Base-by-base conservation (phyloP, 352 stramenopile species). In the Phytopythium mirpurense region DNA sequence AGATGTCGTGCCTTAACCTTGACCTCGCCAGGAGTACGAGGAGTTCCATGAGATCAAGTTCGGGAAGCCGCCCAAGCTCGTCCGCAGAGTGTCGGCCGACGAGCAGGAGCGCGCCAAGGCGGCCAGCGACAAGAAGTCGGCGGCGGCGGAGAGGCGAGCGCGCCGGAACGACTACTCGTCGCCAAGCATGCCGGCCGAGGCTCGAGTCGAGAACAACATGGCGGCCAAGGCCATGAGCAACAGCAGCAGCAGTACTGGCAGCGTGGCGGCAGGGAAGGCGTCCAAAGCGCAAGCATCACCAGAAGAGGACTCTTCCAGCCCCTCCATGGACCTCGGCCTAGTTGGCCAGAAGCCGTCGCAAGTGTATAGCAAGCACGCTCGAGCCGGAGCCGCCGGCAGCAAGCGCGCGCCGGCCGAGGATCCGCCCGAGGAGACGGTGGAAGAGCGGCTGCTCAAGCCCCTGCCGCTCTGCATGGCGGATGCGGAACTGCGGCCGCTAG, bases 21-120 rank as follows among this genome's bases (percentile, higher is more conserved):
- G 31, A n/a, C 2, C 11, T n/a, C n/a, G n/a, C n/a, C n/a, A 96
- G 80, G 87, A 97, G 42, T 97, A 92, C 59, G 84, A 97, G 65
- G 86, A 96, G 23, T 97, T 92, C 55, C 84, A 97, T 32, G 78
- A 96, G 60, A 89, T 97, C 56, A 96, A 95, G 63, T 96, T 96
- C 60, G 82, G 83, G 11, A 95, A 93, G 57, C 83, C 84, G 47
- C 86, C 86, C 23, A 95, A 93, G 51, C 68, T 96, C 10, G 78
- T 95, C 36, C 80, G 84, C 1, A 72, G 84, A 23, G 51, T 88
- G 6, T 78, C 68, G 0, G 70, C 75, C 0, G 79, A 88, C 36
- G 87, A 89, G 35, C 63, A 76, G n/a, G 70, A 84, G 19, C 75
- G 67, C 58, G 50, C 53, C 27, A 76, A 81, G 56, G 61, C 55